Evolutionary conservation across 2,329 filamentous ascomycete genomes (phyloP), one percentile per base, ranked within the genome.

Genomic region (Fusarium nanum): DNA sequence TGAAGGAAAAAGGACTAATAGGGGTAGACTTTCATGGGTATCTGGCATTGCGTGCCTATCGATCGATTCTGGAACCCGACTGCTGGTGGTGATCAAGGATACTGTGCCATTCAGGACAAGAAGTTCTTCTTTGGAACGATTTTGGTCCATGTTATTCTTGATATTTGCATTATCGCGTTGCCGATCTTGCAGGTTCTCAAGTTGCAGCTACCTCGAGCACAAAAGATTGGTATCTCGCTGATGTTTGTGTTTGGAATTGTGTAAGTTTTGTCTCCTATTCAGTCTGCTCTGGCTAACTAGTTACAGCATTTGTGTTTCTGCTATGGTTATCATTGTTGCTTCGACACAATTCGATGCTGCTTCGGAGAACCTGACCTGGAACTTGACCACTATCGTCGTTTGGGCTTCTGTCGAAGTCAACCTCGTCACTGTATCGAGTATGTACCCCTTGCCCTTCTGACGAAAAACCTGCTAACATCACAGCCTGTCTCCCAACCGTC

Each of bases 121-220:
- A 77, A 73, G 32, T 79, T 78, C 68, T 78, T 79, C 60, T 76
- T 79, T 41, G 77, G 78, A 11, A 78, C 76, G 1, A 71, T 78
- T 7, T 32, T 78, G 3, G 69, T 71, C 0, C 79, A 81, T 37
- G 62, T 78, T 4, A 23, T 77, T 2, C 68, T 80, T 14, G 79
- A 81, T 7, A 37, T 80, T 5, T 61, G 53, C 13, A 78, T 80
- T 16, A 53, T 81, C 6, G 60, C 67, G 2, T 62, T 80, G 1
- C 78, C 78, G 0, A 64, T 78, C 6, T 47, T 78, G 8, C 75
- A 80, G 48, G 71, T 81, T 8, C 59, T 59, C 9, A 77, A 76
- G 30, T 48, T 80, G 3, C 69, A 76, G 14, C 60, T 79, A 3
- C 76, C 75, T 6, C 4, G 30, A 0, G n/a, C 68, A 3, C 77